Percentiles rank a stretch among this genome's conserved stretches.
These are phyloP conservation scores for Casuarina cunninghamiana DNA, from an alignment of 306 rosid species.

Conservation along the genomic window DNA sequence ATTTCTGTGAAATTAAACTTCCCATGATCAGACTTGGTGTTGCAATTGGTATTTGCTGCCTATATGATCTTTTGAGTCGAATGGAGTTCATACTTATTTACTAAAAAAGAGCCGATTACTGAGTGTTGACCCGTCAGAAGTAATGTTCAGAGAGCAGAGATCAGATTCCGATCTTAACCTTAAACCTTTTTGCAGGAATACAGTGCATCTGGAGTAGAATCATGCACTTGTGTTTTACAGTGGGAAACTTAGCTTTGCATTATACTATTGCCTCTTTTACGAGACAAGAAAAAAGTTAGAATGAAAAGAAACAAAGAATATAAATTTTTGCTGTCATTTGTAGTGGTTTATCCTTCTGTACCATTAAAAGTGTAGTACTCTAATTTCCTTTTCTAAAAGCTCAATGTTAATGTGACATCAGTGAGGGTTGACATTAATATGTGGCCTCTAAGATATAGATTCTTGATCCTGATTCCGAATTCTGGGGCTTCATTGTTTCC, in stretches of 20 bases:
- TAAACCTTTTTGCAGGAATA: neutral
- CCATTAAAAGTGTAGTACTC: neutral
- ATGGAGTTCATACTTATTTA: neutral
- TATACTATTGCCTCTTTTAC: neutral
- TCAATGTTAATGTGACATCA: neutral
- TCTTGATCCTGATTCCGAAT: neutral
- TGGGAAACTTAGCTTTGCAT: neutral
- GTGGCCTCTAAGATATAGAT: neutral
- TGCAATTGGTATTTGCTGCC: slow-evolving; percentile 1
- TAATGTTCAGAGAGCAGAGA: neutral
- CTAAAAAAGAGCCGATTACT: neutral
- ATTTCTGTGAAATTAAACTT: neutral
- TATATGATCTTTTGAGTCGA: neutral
- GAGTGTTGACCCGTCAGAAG: neutral
- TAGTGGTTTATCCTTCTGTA: neutral
- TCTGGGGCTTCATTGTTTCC: neutral
- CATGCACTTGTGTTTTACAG: neutral
- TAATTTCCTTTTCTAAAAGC: neutral
- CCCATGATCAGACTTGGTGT: neutral
- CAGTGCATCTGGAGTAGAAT: neutral
- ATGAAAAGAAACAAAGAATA: neutral
- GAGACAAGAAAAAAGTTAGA: too few relatives aligned
- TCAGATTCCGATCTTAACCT: neutral
- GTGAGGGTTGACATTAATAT: neutral
- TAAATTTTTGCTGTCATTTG: neutral